Evolutionary conservation across 345 rosid species (phyloP).

Genomic region (Sapria himalayana): DNA sequence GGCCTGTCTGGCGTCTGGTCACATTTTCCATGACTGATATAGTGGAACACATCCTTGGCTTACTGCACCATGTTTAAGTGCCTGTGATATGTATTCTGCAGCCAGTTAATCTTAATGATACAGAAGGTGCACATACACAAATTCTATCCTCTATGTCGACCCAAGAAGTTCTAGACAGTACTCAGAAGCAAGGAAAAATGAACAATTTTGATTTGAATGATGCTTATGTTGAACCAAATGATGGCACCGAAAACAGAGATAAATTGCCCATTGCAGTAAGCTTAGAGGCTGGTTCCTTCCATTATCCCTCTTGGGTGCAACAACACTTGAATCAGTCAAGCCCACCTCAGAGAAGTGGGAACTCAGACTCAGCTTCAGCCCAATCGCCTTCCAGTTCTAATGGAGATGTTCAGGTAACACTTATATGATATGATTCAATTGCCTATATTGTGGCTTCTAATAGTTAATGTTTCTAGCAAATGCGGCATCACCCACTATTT

Average conservation of each 20-base stretch:
- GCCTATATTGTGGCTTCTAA: too few species aligned
- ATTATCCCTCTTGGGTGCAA: conserved; percentile 67
- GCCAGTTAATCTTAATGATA: conserved; percentile 18
- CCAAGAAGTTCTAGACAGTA: conserved; percentile 22
- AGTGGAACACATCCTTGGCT: conserved; percentile 20
- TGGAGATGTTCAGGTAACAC: conserved; percentile 73
- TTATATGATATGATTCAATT: too few species aligned
- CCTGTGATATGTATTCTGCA: conserved; percentile 18
- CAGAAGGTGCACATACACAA: conserved; percentile 12
- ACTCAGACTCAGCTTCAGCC: conserved; percentile 91
- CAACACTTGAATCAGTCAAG: conserved; percentile 77
- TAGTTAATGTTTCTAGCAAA: too few species aligned
- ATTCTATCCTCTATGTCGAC: conserved; percentile 6
- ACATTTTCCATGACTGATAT: too few species aligned
- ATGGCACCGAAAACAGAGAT: conserved; percentile 56
- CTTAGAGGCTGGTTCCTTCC: conserved; percentile 42
- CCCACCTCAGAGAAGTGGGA: conserved; percentile 88
- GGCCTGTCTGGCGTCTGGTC: too few species aligned
- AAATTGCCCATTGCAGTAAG: conserved; percentile 48
- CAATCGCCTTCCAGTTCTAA: conserved; percentile 90
- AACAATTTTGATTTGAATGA: conserved; percentile 91
- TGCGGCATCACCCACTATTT: too few species aligned
- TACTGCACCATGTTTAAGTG: conserved; percentile 17
- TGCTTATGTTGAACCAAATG: conserved; percentile 59
- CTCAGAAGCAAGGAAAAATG: conserved; percentile 30